Evolutionary conservation across 2,329 filamentous ascomycete species (phyloP), one percentile per base, ranked within the genome.

Genomic region (Paracoccidioides brasiliensis): DNA sequence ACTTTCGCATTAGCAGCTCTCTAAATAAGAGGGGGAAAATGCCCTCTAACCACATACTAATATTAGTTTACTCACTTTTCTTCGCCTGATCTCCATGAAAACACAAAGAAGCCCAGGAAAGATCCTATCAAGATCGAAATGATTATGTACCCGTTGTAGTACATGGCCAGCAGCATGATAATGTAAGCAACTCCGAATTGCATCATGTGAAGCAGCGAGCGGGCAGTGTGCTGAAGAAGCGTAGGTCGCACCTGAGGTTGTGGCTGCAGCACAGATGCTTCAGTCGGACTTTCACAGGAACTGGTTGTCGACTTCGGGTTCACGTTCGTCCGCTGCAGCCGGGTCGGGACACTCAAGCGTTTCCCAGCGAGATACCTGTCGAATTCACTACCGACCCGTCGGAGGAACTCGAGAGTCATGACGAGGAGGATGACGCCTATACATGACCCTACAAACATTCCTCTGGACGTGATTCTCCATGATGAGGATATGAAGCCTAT

Each of bases 101-200:
- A 91, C 57, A 87, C 65, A 60, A 90, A 88, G 10, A 79, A 76
- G 14, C 88, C 88, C 4, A 90, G 56, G 60, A 81, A 88, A 0
- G 85, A 81, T 1, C 88, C 88, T 55, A 91, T 79, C 59, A 91
- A 80, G 67, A 93, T 88, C 62, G 82, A 88, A 57, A 91, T 84
- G 67, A 93, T 87, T 59, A 93, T 78, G 69, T 88, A 93, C 8
- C 83, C 79, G 57, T 83, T 83, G 68, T 77, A 83, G 60, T 82
- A 82, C 80, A 83, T 83, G 22, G 80, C 78, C 32, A 83, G 65
- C 55, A 77, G 71, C 88, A 93, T 91, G 64, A 91, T 70, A 62
- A 91, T 82, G 67, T 91, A 93, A 2, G 85, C 86, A 1, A 89
- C 78, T 0, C 81, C 82, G 63, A 91, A 88, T 61, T 87, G 85